Base-by-base conservation (phyloP, 768 basidiomycete species). In the Boletus bicolor region DNA sequence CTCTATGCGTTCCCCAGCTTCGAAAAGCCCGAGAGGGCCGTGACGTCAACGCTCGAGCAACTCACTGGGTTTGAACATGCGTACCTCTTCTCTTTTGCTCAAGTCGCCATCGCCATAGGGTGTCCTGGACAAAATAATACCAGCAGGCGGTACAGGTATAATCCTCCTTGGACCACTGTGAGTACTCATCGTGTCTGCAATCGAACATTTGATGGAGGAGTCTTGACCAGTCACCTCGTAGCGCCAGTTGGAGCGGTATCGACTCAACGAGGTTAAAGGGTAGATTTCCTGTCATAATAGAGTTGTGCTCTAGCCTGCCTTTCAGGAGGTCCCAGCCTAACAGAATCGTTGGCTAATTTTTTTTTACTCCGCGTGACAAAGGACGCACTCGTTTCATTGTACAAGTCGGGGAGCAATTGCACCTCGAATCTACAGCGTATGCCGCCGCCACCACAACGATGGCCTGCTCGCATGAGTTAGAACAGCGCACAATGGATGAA, bases 261-360 rank as follows among this genome's bases (percentile, higher is more conserved):
- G 12, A 42, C 32, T 58, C 55, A 1, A 37, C 2, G 5, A 7
- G 26, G 41, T 57, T 58, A 34, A 1, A 24, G 7, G 8, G 5
- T 0, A 56, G 24, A 6, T 51, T 56, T 17, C 4, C 5, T 11
- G 44, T 5, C 4, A 48, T 7, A 0, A 57, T 1, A 19, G 1
- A 14, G 14, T 10, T 30, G 21, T 2, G 28, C 28, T 26, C 28
- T 5, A 49, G 24, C 4, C 4, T 5, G 34, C 53, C 47, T 26
- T 41, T 57, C 9, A 57, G 30, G 35, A 49, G 17, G 6, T 38
- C 36, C 57, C 55, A 58, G 35, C 26, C 57, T 58, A 15, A 50
- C 24, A 28, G n/a, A 26, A 24, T 41, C 26, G 14, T 0, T 3
- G 5, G 5, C 0, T 5, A 12, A 21, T 35, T 30, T 19, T 28